A percentile compares a stretch with the other conserved stretches of the same genome.
Evolutionary conservation across 768 basidiomycete species (phyloP).

Genomic region (Pleurotus giganteus): DNA sequence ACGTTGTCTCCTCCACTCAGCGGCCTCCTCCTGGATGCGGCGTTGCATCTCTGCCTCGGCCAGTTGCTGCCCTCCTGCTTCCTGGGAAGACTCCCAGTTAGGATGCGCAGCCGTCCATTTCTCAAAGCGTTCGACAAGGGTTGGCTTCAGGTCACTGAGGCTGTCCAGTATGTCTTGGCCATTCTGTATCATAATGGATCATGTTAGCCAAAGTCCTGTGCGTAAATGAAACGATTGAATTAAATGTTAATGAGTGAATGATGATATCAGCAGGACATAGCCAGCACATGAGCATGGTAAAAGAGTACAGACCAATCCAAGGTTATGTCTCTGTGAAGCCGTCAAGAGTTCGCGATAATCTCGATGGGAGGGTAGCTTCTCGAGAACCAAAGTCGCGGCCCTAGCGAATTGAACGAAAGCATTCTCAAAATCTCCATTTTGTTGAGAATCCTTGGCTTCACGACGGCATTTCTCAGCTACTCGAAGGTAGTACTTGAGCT

Average conservation of each 20-base stretch:
- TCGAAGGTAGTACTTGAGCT: conserved; percentile 67
- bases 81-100: conserved; percentile 18
- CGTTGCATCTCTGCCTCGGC: conserved; percentile 18
- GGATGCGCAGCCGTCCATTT: conserved; percentile 50
- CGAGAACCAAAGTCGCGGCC: conserved; percentile 75
- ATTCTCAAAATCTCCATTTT: conserved; percentile 59
- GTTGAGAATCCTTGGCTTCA: conserved; percentile 45
- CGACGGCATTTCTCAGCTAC: conserved; percentile 62
- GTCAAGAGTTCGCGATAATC: conserved; percentile 60
- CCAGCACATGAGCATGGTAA: conserved; percentile 4
- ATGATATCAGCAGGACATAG: conserved; percentile 3
- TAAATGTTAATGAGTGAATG: neutral
- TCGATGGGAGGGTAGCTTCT: conserved; percentile 72
- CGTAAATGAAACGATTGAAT: neutral
- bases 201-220: conserved; percentile 14
- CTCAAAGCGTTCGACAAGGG: conserved; percentile 62
- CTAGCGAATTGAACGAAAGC: conserved; percentile 72
- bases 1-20: conserved; percentile 28
- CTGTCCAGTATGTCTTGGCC: conserved; percentile 72
- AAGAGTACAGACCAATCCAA: conserved; percentile 58
- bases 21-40: conserved; percentile 19
- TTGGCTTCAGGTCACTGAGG: conserved; percentile 62
- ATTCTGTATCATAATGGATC: conserved; percentile 41
- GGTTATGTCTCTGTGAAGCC: conserved; percentile 59
- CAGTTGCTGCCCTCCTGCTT: conserved; percentile 1